Conservation (phyloP, 2,329 filamentous ascomycete species). For the Fusarium azukiicola region DNA sequence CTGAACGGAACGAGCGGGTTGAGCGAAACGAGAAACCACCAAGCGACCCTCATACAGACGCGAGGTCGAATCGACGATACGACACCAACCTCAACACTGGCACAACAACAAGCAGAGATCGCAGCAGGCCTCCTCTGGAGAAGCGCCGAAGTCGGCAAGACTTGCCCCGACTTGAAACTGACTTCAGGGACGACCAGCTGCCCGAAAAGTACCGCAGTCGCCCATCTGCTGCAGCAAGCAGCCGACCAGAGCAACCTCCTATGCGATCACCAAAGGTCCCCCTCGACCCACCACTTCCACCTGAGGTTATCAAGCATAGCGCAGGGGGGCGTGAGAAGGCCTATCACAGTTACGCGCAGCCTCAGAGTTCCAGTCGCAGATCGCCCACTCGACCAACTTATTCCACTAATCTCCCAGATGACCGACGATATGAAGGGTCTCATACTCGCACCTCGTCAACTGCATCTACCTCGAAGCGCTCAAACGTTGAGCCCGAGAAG, state of each 20-base stretch:
- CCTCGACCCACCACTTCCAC: constrained; percentile 64
- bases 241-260: constrained; percentile 57
- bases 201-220: constrained; percentile 61
- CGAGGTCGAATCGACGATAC: constrained; percentile 17
- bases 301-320: constrained; percentile 66
- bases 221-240: constrained; percentile 60
- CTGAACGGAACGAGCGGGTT: not conserved
- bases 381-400: constrained; percentile 59
- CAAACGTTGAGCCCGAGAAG: constrained; percentile 54
- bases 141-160: constrained; percentile 62
- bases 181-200: constrained; percentile 54
- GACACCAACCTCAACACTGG: constrained; percentile 47
- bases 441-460: constrained; percentile 53
- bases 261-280: constrained; percentile 53
- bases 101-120: constrained; percentile 39
- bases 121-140: constrained; percentile 50
- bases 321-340: constrained; percentile 67
- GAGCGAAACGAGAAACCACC: constrained; percentile 25
- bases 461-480: constrained; percentile 54
- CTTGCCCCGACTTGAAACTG: constrained; percentile 70
- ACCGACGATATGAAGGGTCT: constrained; percentile 52
- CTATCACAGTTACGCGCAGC: constrained; percentile 60
- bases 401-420: constrained; percentile 53
- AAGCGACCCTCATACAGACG: not conserved
- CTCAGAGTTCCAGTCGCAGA: constrained; percentile 41